Evolutionary conservation across 495 filamentous ascomycete species (phyloP).

Genomic region (Jackrogersella minutella): DNA sequence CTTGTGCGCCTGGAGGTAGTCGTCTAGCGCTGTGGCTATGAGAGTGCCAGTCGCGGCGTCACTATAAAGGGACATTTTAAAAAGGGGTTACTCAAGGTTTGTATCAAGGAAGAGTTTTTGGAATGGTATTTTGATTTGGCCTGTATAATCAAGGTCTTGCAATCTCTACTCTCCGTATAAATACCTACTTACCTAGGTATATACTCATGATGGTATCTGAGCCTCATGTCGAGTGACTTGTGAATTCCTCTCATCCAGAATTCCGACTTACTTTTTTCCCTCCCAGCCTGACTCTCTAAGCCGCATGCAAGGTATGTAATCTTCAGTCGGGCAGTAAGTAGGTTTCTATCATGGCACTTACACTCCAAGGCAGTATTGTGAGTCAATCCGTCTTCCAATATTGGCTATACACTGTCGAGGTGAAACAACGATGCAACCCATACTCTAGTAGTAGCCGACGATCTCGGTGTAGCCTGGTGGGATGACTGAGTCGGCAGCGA

Average conservation of each 20-base stretch:
- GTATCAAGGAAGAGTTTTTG: neutral
- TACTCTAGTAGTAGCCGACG: conserved; percentile 3
- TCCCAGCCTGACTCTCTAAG: neutral
- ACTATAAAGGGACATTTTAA: conserved; percentile 45
- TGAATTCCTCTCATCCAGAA: neutral
- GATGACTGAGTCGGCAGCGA: neutral
- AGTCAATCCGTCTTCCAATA: neutral
- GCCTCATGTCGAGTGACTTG: conserved; percentile 6
- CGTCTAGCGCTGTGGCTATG: conserved; percentile 2
- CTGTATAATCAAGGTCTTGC: neutral
- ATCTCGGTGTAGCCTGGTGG: conserved; percentile 22
- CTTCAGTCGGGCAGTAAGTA: neutral
- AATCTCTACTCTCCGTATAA: neutral
- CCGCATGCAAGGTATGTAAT: neutral
- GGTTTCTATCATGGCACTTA: neutral
- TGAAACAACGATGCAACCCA: conserved; percentile 23
- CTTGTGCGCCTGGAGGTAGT: conserved; percentile 13
- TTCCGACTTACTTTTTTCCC: neutral
- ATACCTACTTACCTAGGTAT: neutral
- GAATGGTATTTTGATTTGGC: neutral
- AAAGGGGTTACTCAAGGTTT: neutral
- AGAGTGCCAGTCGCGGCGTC: conserved; percentile 21
- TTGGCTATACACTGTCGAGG: conserved; percentile 5
- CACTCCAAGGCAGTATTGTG: neutral
- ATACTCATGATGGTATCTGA: conserved; percentile 12